Conservation (phyloP, 208 protist genomes). For the Trypanosomatidae sp. region DNA sequence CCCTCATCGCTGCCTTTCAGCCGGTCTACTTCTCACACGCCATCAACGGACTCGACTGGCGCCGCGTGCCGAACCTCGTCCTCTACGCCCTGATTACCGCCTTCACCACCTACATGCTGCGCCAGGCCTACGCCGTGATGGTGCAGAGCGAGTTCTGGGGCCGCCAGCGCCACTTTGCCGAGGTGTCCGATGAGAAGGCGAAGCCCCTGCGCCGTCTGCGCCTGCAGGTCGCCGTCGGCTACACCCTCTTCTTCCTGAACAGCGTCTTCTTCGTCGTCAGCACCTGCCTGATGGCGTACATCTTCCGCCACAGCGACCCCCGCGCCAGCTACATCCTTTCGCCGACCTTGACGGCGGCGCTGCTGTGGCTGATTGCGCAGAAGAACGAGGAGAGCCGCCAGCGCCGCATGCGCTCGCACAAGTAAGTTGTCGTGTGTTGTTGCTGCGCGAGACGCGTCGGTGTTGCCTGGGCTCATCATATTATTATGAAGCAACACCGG, state of each 20-base stretch:
- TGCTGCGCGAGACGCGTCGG: too few species aligned
- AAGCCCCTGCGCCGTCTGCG: constrained; percentile 71
- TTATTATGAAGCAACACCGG: too few species aligned
- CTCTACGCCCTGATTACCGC: constrained; percentile 63
- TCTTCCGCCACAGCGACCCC: constrained; percentile 86
- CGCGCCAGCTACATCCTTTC: constrained; percentile 79
- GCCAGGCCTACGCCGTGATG: constrained; percentile 88
- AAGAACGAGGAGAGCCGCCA: constrained; percentile 92
- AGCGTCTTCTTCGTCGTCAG: constrained; percentile 75
- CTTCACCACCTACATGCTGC: constrained; percentile 74
- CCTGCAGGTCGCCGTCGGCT: constrained; percentile 78
- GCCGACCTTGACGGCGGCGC: constrained; percentile 70
- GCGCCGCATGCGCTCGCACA: constrained; percentile 78
- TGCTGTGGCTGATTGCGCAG: constrained; percentile 86
- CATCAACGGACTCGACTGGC: constrained; percentile 79
- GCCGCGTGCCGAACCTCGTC: constrained; percentile 39
- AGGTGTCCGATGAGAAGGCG: constrained; percentile 59
- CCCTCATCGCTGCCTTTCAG: constrained; percentile 74
- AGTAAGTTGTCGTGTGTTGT: too few species aligned
- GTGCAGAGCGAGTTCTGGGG: constrained; percentile 88
- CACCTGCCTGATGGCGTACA: constrained; percentile 77
- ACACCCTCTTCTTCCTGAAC: constrained; percentile 87
- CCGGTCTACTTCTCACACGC: constrained; percentile 88
- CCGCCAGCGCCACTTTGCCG: constrained; percentile 83
- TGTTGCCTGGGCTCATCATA: too few species aligned